Evolutionary conservation across 768 basidiomycete species (phyloP), one percentile per base, ranked within the genome.

Genomic region (Hygrophoropsis aurantiaca): DNA sequence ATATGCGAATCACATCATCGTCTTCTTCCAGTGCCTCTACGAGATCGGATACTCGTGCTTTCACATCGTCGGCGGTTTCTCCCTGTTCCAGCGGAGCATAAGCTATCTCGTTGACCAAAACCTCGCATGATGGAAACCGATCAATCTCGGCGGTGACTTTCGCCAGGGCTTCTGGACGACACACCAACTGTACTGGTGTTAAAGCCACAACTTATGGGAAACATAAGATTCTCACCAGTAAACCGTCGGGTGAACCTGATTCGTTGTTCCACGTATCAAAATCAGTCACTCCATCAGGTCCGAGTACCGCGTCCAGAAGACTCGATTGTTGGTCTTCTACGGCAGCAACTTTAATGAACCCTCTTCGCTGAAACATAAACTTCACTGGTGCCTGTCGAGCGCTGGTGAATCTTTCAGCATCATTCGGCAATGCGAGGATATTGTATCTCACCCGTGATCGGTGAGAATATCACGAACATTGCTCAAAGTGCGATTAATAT

Each of bases 301-400:
- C 27, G 27, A 30, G 27, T 30, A 30, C 13, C 27, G 6, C 27
- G 19, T 78, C 73, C 39, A 79, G 60, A 7, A 80, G 58, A 30
- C 43, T 36, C 20, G 62, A 50, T 50, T 68, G 63, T 19, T 64
- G 63, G 45, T 64, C 59, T 18, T 59, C 46, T 16, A 67, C 66
- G 9, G 77, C 48, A 13, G 69, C 56, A 15, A 82, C 69, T 45
- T 67, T 72, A 26, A 86, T 72, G 44, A 70, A 70, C 15, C 83
- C 85, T 58, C 72, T 68, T 23, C 78, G 72, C 47, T 71, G 66
- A 55, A 87, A 87, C 73, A 85, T 78, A 59, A 79, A 87, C 51
- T 75, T 78, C 20, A 86, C 84, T 0, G 84, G 77, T 2, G 85
- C 71, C 32, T 81, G 66, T 30, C 78, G 82, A 27, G 80, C 82